Evolutionary conservation across 1,139 yeast species (phyloP).

Genomic region (Yamadazyma dushanensis): DNA sequence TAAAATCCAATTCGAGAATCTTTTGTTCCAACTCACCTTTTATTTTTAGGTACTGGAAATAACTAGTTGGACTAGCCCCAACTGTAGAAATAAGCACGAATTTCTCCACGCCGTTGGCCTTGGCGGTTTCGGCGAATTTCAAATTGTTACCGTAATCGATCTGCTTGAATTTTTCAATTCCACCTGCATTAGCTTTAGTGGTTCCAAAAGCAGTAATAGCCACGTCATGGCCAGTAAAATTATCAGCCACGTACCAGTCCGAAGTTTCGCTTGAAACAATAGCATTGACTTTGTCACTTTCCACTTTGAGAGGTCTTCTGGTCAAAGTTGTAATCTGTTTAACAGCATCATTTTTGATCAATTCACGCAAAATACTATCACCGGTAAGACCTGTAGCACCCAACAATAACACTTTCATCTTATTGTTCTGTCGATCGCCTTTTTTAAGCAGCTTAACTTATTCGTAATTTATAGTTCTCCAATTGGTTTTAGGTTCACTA

Average conservation of each 20-base stretch:
- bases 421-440: too few relatives aligned
- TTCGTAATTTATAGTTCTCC: too few relatives aligned
- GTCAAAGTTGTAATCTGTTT: constrained; percentile 44
- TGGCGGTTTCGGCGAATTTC: constrained; percentile 68
- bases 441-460: too few relatives aligned
- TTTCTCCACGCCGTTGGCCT: constrained; percentile 60
- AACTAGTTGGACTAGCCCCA: constrained; percentile 57
- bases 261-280: constrained; percentile 37
- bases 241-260: constrained; percentile 39
- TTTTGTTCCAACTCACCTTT: constrained; percentile 52
- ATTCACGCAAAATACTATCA: constrained; percentile 39
- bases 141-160: constrained; percentile 72
- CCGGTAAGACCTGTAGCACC: constrained; percentile 72
- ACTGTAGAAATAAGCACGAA: constrained; percentile 61
- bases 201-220: constrained; percentile 61
- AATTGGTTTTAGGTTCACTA: too few relatives aligned
- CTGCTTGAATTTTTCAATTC: constrained; percentile 53
- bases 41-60: constrained; percentile 55
- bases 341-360: constrained; percentile 28
- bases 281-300: constrained; percentile 24
- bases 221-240: constrained; percentile 11
- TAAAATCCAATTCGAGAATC: constrained; percentile 46
- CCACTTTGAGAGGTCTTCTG: constrained; percentile 34
- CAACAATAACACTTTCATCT: constrained; percentile 34
- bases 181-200: constrained; percentile 66